Evolutionary conservation across 2,329 filamentous ascomycete species (phyloP).

Genomic region (Sclerotinia trifoliorum): DNA sequence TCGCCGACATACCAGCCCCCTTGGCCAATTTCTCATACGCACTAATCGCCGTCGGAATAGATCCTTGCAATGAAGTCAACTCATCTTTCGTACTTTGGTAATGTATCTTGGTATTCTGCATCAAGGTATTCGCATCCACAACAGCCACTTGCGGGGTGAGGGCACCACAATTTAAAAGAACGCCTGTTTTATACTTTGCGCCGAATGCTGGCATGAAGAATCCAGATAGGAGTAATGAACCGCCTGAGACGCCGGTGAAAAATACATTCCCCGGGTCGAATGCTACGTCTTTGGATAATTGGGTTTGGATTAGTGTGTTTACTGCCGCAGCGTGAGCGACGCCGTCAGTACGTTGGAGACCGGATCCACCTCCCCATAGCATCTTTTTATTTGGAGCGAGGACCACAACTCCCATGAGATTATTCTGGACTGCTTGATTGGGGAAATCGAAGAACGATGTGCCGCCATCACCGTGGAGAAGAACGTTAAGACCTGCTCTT

Average conservation of each 20-base stretch:
- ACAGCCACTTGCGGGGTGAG: slow-evolving; percentile 54
- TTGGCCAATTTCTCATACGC: slow-evolving; percentile 52
- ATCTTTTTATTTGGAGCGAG: slow-evolving; percentile 54
- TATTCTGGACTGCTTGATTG: slow-evolving; percentile 72
- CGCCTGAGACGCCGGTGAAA: slow-evolving; percentile 59
- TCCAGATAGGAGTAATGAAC: slow-evolving; percentile 52
- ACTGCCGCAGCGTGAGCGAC: slow-evolving; percentile 56
- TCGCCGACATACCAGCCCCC: slow-evolving; percentile 45
- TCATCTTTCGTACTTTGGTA: slow-evolving; percentile 56
- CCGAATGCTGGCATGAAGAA: slow-evolving; percentile 56
- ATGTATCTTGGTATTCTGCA: slow-evolving; percentile 52
- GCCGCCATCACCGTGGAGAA: slow-evolving; percentile 60
- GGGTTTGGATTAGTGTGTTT: slow-evolving; percentile 49
- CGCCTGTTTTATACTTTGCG: slow-evolving; percentile 44
- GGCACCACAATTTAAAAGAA: slow-evolving; percentile 56
- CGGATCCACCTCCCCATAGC: slow-evolving; percentile 57
- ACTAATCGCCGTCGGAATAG: slow-evolving; percentile 50
- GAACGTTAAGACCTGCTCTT: slow-evolving; percentile 53
- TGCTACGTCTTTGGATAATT: slow-evolving; percentile 52
- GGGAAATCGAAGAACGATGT: slow-evolving; percentile 73
- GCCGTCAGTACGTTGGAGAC: slow-evolving; percentile 54
- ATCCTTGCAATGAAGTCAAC: slow-evolving; percentile 46
- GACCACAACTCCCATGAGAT: slow-evolving; percentile 76
- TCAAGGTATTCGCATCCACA: slow-evolving; percentile 44
- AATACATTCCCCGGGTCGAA: slow-evolving; percentile 53